Evolutionary conservation across 1,284 basidiomycete genomes (phyloP).

Genomic region (Spongispora temasekensis): DNA sequence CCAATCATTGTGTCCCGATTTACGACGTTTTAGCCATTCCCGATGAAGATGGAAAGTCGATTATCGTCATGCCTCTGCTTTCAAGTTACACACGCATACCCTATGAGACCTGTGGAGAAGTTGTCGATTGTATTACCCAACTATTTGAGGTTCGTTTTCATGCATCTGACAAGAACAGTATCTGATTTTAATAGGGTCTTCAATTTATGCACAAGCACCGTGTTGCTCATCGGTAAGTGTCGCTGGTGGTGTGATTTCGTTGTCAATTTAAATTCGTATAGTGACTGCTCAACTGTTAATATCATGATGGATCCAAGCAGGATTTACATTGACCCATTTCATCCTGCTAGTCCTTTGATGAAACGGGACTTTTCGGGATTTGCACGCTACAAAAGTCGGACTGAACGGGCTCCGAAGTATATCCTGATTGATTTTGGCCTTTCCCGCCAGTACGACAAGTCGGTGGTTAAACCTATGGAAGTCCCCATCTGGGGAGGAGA

Average conservation of each 20-base stretch:
- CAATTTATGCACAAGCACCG: slow-evolving; percentile 25
- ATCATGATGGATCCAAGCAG: slow-evolving; percentile 39
- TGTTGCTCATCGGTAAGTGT: slow-evolving; percentile 20
- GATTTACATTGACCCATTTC: slow-evolving; percentile 32
- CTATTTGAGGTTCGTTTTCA: slow-evolving; percentile 36
- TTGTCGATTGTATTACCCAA: slow-evolving; percentile 36
- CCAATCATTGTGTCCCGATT: slow-evolving; percentile 40
- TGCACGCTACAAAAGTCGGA: slow-evolving; percentile 27
- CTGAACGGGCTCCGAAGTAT: slow-evolving; percentile 35
- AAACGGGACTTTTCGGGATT: slow-evolving; percentile 24
- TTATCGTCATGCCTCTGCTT: slow-evolving; percentile 38
- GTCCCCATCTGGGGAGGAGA: slow-evolving; percentile 24
- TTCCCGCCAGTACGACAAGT: slow-evolving; percentile 29
- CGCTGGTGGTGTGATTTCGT: fast-evolving
- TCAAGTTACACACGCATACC: slow-evolving; percentile 15
- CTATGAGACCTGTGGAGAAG: slow-evolving; percentile 38
- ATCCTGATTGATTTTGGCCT: slow-evolving; percentile 44
- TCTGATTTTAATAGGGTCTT: slow-evolving; percentile 15
- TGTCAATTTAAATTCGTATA: background rate
- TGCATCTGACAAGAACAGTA: fast-evolving
- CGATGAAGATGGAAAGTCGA: slow-evolving; percentile 13
- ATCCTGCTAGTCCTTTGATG: slow-evolving; percentile 17
- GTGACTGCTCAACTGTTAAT: slow-evolving; percentile 28
- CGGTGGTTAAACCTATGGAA: slow-evolving; percentile 17
- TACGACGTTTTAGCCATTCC: slow-evolving; percentile 30